Evolutionary conservation across 345 rosid species (phyloP).

Genomic region (Eucalyptus urophylla): DNA sequence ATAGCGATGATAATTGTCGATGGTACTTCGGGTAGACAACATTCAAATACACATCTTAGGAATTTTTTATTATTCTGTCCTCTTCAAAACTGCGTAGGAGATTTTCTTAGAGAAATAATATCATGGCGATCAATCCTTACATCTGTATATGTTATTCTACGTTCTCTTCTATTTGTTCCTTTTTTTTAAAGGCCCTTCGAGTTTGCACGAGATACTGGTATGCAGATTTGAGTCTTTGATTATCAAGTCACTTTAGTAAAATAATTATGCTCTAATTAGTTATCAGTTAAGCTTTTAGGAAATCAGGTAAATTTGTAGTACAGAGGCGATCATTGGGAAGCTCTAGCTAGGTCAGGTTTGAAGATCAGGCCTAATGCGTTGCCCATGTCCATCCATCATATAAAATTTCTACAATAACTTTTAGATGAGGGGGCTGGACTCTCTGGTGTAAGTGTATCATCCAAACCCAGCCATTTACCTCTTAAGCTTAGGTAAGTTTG

Average conservation of each 20-base stretch:
- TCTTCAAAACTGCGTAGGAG: not conserved
- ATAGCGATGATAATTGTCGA: not conserved
- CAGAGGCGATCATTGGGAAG: not conserved
- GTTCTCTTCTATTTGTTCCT: not conserved
- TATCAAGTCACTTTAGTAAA: not conserved
- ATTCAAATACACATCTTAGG: not conserved
- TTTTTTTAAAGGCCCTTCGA: fast-evolving
- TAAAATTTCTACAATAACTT: not conserved
- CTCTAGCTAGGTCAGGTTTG: not conserved
- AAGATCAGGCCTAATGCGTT: not conserved
- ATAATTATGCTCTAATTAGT: not conserved
- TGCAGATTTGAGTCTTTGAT: not conserved
- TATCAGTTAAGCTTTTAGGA: not conserved
- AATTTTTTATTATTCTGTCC: not conserved
- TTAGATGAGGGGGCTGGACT: not conserved
- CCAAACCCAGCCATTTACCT: not conserved
- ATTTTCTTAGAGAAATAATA: not conserved
- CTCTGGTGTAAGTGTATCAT: not conserved
- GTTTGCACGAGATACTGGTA: not conserved
- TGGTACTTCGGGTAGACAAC: not conserved
- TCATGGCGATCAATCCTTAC: not conserved
- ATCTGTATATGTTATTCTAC: not conserved
- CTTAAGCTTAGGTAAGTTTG: not conserved
- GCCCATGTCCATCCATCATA: not conserved
- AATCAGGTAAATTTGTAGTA: not conserved